These are phyloP conservation scores for Lathyrus tuberosus DNA, from an alignment of 306 rosid species.

Conservation along the genomic window DNA sequence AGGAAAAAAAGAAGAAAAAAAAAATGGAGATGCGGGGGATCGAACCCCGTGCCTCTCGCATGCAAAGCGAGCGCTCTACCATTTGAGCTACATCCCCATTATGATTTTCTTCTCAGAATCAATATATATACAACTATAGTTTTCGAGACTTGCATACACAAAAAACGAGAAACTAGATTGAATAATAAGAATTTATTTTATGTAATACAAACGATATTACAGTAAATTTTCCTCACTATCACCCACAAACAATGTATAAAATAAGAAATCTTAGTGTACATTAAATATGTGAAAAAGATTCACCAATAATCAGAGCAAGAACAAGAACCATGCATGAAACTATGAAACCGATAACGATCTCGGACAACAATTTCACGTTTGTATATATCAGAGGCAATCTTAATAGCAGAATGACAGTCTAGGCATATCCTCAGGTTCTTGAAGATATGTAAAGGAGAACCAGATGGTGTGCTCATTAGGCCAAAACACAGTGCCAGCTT, in stretches of 20 bases:
- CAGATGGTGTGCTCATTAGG: constrained; percentile 55
- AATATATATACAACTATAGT: too few species aligned
- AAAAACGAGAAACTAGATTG: too few species aligned
- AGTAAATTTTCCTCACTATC: not conserved
- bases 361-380: constrained; percentile 66
- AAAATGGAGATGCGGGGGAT: constrained; percentile 86
- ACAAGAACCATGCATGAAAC: constrained; percentile 74
- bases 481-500: constrained; percentile 80
- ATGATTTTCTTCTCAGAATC: not conserved
- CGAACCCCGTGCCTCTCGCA: constrained; percentile 97
- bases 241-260: not conserved
- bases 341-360: constrained; percentile 74
- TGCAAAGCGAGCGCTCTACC: constrained; percentile 99
- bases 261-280: constrained; percentile 1
- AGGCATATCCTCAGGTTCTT: constrained; percentile 71
- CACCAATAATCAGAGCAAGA: constrained; percentile 82
- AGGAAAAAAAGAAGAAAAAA: too few species aligned
- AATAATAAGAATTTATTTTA: too few species aligned
- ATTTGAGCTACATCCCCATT: constrained; percentile 90
- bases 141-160: too few species aligned
- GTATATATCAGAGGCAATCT: constrained; percentile 61
- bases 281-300: constrained; percentile 20
- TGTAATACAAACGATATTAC: too few species aligned
- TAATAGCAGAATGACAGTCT: constrained; percentile 78
- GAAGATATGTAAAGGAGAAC: constrained; percentile 63